Conservation (phyloP, 306 rosid species). For the Fragaria iinumae region DNA sequence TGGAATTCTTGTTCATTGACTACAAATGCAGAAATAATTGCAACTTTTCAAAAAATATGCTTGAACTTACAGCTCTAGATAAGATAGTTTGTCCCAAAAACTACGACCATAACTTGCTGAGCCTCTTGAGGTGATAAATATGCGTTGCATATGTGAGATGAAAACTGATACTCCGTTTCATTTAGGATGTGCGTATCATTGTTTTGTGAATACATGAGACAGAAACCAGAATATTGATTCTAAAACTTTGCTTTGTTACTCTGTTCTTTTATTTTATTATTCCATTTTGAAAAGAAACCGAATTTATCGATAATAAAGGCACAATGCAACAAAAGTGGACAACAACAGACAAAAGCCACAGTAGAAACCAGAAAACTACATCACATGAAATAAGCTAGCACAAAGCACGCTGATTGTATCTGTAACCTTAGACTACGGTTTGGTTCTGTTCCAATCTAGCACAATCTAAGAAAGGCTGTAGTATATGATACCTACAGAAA, state of each 20-base stretch:
- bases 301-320: background rate
- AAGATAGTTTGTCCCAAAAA: background rate
- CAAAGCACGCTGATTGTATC: background rate
- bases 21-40: background rate
- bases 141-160: background rate
- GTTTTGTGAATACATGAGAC: background rate
- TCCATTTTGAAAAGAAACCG: background rate
- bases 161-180: background rate
- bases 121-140: background rate
- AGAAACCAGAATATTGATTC: background rate
- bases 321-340: background rate
- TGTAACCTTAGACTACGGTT: background rate
- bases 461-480: background rate
- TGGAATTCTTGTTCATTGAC: background rate
- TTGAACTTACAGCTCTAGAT: background rate
- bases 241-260: background rate
- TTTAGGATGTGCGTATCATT: background rate
- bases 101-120: background rate
- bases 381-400: background rate
- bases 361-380: background rate
- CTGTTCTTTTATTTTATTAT: background rate
- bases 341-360: background rate
- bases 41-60: background rate
- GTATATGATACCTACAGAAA: background rate
- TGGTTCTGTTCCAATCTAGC: background rate